A percentile compares a stretch with the other conserved stretches of the same genome.
phyloP scores from a whole-genome alignment of 768 basidiomycete species.

The Amanita muscaria region DNA sequence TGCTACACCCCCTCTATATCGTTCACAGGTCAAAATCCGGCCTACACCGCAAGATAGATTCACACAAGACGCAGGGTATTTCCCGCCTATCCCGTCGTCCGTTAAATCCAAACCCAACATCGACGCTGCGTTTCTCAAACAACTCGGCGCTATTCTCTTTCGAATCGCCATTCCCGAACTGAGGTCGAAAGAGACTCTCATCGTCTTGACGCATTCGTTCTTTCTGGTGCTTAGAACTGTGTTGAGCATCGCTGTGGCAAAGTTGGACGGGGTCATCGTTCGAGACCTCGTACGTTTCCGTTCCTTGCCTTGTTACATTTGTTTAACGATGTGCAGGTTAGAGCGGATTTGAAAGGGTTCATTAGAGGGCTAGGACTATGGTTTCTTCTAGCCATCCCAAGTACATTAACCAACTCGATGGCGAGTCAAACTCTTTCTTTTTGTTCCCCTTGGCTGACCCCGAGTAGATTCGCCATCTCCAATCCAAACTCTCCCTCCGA shows the following conservation, averaged over 20 bases:
- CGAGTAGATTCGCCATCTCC: constrained; percentile 74
- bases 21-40: constrained; percentile 32
- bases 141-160: constrained; percentile 63
- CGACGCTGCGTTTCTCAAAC: constrained; percentile 58
- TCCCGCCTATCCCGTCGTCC: constrained; percentile 45
- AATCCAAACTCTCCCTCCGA: constrained; percentile 74
- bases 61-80: constrained; percentile 43
- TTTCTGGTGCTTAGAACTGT: constrained; percentile 85
- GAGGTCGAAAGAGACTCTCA: constrained; percentile 58
- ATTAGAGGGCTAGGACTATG: constrained; percentile 73
- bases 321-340: constrained; percentile 34
- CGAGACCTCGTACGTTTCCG: constrained; percentile 56
- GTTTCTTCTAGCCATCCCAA: constrained; percentile 87
- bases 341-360: constrained; percentile 80
- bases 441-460: background rate
- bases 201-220: constrained; percentile 70
- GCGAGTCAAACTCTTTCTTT: constrained; percentile 26
- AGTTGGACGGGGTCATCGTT: constrained; percentile 84
- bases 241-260: constrained; percentile 80
- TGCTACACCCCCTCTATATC: too few species aligned
- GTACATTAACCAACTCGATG: constrained; percentile 95
- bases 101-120: constrained; percentile 52
- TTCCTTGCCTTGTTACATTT: background rate
- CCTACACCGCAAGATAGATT: constrained; percentile 45
- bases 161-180: constrained; percentile 62